Evolutionary conservation across 164 flowering plant species (phyloP).

Genomic region (Stephania yunnanensis): DNA sequence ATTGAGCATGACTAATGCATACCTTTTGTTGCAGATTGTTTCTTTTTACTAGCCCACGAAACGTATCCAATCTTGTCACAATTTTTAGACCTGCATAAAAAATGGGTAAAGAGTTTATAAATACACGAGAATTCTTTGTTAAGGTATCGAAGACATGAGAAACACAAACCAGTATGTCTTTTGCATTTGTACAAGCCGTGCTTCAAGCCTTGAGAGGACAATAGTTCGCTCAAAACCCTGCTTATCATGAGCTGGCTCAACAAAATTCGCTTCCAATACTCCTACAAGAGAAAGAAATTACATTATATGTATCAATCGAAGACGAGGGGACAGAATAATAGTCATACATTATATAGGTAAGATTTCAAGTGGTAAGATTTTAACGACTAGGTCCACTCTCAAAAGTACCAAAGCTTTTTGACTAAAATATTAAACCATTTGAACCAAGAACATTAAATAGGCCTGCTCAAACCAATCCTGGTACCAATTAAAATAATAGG

Average conservation of each 20-base stretch:
- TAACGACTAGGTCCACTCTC: too few relatives aligned
- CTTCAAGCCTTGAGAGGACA: conserved; percentile 80
- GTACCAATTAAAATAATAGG: not conserved
- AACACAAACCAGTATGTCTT: conserved; percentile 69
- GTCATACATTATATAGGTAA: too few relatives aligned
- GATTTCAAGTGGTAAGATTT: too few relatives aligned
- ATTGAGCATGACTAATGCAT: not conserved
- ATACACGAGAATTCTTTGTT: not conserved
- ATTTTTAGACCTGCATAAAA: conserved; percentile 37
- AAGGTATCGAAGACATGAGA: not conserved
- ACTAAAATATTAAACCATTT: not conserved
- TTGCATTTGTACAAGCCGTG: conserved; percentile 59
- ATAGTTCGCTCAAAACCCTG: conserved; percentile 97
- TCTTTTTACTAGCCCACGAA: conserved; percentile 36
- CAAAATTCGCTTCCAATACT: conserved; percentile 94
- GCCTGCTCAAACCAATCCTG: not conserved
- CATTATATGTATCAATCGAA: not conserved
- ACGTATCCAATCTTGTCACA: conserved; percentile 85
- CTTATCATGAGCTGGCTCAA: conserved; percentile 98
- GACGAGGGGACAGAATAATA: too few relatives aligned
- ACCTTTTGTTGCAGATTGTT: conserved; percentile 32
- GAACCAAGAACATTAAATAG: not conserved
- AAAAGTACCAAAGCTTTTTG: not conserved
- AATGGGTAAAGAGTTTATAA: not conserved
- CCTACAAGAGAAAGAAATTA: conserved; percentile 35